These are phyloP conservation scores for Kwoniella dejecticola DNA, from an alignment of 768 basidiomycete species.

Conservation along the genomic window DNA sequence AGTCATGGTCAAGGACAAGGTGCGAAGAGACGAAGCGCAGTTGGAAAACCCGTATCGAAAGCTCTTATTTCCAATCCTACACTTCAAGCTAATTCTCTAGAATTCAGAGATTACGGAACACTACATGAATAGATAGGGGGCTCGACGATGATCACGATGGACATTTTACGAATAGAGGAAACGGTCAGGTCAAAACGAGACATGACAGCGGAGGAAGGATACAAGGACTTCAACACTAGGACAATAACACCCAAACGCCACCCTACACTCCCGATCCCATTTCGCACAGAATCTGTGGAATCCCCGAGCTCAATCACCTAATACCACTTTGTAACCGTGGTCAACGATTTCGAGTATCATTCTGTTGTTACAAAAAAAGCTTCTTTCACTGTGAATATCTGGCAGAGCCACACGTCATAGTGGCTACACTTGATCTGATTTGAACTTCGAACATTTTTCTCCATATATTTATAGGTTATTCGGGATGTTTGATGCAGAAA, in stretches of 20 bases:
- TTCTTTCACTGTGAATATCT: neutral
- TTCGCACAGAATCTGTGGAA: too few relatives aligned
- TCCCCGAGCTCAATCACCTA: too few relatives aligned
- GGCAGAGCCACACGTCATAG: neutral
- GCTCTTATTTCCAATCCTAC: slow-evolving; percentile 51
- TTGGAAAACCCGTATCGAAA: slow-evolving; percentile 46
- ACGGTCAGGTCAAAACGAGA: neutral
- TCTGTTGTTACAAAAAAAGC: too few relatives aligned
- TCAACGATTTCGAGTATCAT: too few relatives aligned
- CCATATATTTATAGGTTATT: neutral
- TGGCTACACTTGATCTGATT: neutral
- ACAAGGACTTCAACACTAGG: neutral
- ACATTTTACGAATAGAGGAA: slow-evolving; percentile 1
- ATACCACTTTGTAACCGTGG: too few relatives aligned
- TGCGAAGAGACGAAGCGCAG: slow-evolving; percentile 29
- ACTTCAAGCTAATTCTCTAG: slow-evolving; percentile 51
- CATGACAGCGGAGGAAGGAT: neutral
- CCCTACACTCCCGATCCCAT: too few relatives aligned
- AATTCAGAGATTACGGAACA: slow-evolving; percentile 47
- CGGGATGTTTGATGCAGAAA: slow-evolving; percentile 1
- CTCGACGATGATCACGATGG: slow-evolving; percentile 7
- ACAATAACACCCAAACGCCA: too few relatives aligned
- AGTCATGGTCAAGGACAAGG: slow-evolving; percentile 3
- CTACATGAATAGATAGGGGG: neutral
- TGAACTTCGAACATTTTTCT: neutral